phyloP scores from a whole-genome alignment of 148 eudicot genomes.

The Vaccinium darrowii region DNA sequence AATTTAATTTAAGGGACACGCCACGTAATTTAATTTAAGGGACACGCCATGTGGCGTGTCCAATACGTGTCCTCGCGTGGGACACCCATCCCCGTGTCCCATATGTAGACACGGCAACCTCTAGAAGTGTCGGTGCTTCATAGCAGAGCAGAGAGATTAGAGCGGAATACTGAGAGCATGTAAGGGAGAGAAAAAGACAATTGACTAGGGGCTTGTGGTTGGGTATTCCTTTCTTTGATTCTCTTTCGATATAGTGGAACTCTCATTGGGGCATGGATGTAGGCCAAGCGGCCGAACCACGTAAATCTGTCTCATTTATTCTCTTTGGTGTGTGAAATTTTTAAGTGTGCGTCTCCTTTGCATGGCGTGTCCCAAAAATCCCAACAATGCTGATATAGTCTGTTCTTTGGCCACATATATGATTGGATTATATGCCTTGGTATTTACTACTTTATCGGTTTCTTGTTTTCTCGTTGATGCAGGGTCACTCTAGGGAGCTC shows the following conservation, averaged over 20 bases:
- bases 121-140: no score
- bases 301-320: no score
- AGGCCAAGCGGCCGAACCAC: background rate
- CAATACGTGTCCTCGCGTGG: no score
- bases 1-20: no score
- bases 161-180: background rate
- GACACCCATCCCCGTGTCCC: no score
- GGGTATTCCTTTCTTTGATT: background rate
- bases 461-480: background rate
- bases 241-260: no score
- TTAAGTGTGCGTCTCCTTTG: background rate
- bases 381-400: background rate
- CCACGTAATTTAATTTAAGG: no score
- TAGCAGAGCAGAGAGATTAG: background rate
- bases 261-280: background rate
- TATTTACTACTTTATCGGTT: background rate
- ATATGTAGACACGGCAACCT: no score
- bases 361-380: background rate
- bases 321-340: background rate
- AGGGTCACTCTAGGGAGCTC: background rate
- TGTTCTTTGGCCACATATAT: background rate
- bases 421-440: background rate
- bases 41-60: no score
- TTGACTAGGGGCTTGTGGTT: background rate
- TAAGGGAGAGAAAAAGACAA: background rate